phyloP scores from a whole-genome alignment of 2,329 filamentous ascomycete species.

The Fusarium globosum region DNA sequence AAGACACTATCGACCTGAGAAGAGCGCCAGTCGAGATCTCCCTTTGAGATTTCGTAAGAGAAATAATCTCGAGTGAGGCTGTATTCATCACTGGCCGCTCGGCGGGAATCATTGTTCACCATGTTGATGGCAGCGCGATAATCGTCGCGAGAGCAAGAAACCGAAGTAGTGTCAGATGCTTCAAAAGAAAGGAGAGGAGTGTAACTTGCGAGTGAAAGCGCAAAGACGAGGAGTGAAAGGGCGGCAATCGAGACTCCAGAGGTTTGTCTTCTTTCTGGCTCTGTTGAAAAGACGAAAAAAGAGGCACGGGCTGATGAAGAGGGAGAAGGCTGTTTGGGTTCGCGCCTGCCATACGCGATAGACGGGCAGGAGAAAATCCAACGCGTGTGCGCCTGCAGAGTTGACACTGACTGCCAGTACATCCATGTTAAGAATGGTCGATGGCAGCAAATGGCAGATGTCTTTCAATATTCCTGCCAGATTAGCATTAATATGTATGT shows the following conservation, averaged over 20 bases:
- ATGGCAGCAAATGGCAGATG: too few species aligned
- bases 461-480: too few species aligned
- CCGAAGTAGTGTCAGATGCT: neutral
- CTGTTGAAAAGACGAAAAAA: neutral
- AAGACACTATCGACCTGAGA: neutral
- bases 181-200: neutral
- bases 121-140: neutral
- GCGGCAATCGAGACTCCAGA: neutral
- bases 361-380: neutral
- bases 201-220: neutral
- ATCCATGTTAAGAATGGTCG: too few species aligned
- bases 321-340: neutral
- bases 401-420: neutral
- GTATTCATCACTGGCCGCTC: neutral
- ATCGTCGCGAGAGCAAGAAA: neutral
- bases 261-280: neutral
- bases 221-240: neutral
- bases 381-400: neutral
- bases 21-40: neutral
- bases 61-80: accelerated
- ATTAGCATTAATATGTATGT: too few species aligned
- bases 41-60: neutral
- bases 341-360: neutral
- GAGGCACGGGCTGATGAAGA: neutral
- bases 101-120: accelerated